Evolutionary conservation across 23 red algal species (phyloP), one percentile per base, ranked within the genome.

Genomic region (Gracilaria caudata): DNA sequence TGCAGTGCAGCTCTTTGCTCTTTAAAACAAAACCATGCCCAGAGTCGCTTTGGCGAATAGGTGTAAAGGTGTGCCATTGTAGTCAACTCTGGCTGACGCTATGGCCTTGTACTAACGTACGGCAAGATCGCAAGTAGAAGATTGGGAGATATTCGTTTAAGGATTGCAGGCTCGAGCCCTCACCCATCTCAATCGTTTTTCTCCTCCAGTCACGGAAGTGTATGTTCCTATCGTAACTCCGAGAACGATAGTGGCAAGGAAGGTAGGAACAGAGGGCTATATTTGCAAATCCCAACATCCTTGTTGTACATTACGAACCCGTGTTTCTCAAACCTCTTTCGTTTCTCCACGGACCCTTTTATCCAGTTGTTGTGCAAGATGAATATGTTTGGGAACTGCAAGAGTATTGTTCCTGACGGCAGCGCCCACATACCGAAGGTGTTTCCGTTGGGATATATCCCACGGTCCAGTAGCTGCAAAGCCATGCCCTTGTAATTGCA

Each of bases 281-380:
- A 92, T 20, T 53, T 55, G 68, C 94, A 96, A 35, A 96, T 59
- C 53, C 84, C 94, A 35, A 55, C 36, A 10, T 51, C 44, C 46
- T 59, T 80, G 35, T 96, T 63, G 47, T 54, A 92, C 44, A 96
- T 73, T 7, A 92, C 39, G 51, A 88, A 96, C 11, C 79, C 79
- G 74, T 96, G 94, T 44, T 64, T 77, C 32, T 61, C 36, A 6
- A 92, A 80, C 64, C 87, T 47, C 20, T 91, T 88, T 63, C 43
- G 20, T 20, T 94, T 94, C 3, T 78, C 85, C 14, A 23, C 20
- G n/a, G 79, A 73, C 7, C 91, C 95, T 23, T 84, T 87, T 29
- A 98, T 74, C 91, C 91, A 94, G 60, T 98, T 94, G 40, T 91
- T 92, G 64, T 94, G 95, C 28, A 98, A 63, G 23, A 94, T 86